A percentile compares a stretch with the other conserved stretches of the same genome.
phyloP scores from a whole-genome alignment of 495 filamentous ascomycete species.

The Tuber umbilicatum region DNA sequence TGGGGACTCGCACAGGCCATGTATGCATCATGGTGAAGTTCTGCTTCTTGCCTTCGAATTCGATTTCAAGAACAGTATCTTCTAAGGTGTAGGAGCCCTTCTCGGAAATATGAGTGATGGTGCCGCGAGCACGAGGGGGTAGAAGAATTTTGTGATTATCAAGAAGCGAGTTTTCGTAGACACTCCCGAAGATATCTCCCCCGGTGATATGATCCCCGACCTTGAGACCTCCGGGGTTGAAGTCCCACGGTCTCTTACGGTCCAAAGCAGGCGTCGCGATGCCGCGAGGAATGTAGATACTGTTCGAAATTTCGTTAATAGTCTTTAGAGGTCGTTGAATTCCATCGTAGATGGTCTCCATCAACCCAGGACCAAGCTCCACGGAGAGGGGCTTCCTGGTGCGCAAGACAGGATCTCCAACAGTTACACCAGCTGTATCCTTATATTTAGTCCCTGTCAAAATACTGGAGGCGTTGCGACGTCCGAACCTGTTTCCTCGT shows the following conservation, averaged over 20 bases:
- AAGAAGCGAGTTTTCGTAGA: conserved; percentile 93
- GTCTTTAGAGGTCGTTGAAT: conserved; percentile 89
- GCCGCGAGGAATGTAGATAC: conserved; percentile 96
- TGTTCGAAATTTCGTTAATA: conserved; percentile 67
- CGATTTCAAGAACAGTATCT: conserved; percentile 89
- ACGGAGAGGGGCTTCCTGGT: conserved; percentile 95
- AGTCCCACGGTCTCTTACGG: conserved; percentile 89
- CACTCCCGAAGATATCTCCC: conserved; percentile 86
- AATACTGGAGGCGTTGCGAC: neutral
- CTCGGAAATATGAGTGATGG: conserved; percentile 79
- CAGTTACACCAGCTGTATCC: conserved; percentile 75
- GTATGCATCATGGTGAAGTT: conserved; percentile 96
- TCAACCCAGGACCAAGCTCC: conserved; percentile 90
- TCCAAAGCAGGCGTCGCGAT: conserved; percentile 83
- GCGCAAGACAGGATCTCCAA: conserved; percentile 84
- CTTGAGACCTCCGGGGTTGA: conserved; percentile 74
- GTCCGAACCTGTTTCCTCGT: conserved; percentile 83
- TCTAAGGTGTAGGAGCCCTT: conserved; percentile 91
- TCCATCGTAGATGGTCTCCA: conserved; percentile 99
- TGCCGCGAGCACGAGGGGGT: conserved; percentile 84
- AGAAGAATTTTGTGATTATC: conserved; percentile 91
- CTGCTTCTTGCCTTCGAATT: conserved; percentile 92
- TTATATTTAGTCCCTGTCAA: conserved; percentile 23
- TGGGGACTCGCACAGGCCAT: conserved; percentile 97
- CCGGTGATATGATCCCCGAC: conserved; percentile 95